Evolutionary conservation across 2,329 filamentous ascomycete species (phyloP), one percentile per base, ranked within the genome.

Genomic region (Lithohypha guttulata): DNA sequence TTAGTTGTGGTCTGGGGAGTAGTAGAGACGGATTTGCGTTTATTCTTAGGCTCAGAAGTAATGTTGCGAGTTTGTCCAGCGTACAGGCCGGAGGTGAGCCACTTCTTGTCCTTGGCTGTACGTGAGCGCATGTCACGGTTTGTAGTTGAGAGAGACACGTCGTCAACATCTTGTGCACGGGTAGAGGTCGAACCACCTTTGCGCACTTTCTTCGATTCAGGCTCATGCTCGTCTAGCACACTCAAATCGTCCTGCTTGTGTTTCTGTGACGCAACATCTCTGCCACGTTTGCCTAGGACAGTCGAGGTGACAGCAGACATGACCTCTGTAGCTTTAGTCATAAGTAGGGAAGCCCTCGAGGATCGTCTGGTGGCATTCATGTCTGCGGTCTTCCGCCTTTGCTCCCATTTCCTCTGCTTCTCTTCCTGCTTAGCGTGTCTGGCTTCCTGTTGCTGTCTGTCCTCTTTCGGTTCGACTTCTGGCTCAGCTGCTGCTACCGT

Each of bases 81-180:
- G 54, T 93, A 96, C 10, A 96, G 68, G 7, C 89, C 91, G 57
- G 86, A 83, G 37, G 71, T 68, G 39, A 93, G 67, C 73, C 83
- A 96, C 49, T 77, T 78, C 66, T 93, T 93, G 36, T 68, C 62
- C 25, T 66, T 69, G 15, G 29, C 29, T 4, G 37, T 17, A 20
- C 29, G 21, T 13, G 37, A 40, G 13, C 14, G 19, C 37, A 33
- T 25, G 20, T 18, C 30, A 3, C 29, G 29, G 9, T 18, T 18
- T 7, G 20, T 30, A 3, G 29, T 20, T 4, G 29, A 18, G 14
- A 33, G 37, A 8, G 21, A 30, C 3, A 5, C 29, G 18, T 26
- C 13, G 13, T 40, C 21, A n/a, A n/a, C n/a, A n/a, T n/a, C n/a
- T n/a, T n/a, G n/a, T 4, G 26, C 28, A 11, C 8, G 21, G 9